Base-by-base conservation (phyloP, 441 rosid species). In the Dalechampia spathulata region DNA sequence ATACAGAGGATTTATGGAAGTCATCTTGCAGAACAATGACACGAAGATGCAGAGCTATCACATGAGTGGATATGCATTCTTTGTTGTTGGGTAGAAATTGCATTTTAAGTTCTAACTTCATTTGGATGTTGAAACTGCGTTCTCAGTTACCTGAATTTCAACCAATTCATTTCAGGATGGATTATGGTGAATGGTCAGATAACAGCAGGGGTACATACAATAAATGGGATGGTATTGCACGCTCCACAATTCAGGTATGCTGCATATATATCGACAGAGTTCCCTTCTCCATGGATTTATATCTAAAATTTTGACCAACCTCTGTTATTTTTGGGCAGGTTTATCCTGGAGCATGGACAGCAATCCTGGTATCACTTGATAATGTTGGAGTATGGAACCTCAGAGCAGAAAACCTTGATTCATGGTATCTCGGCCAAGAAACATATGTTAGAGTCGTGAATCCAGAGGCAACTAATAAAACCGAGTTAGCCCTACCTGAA, bases 351-450 rank as follows among this genome's bases (percentile, higher is more conserved):
- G 97, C 87, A 23, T 89, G 99, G 99, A 85, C 96, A 16, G 87
- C 89, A 27, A 74, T 92, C 55, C 67, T 89, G 77, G 74, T 87
- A 49, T 92, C 99, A 22, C 80, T 89, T 6, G 99, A 92, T 72
- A 92, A 85, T 59, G 96, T 90, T 61, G 97, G 99, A 62, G 83
- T 81, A 47, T 92, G 97, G 97, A 86, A 92, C 75, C 73, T 89
- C 42, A 83, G 99, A 77, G 64, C 94, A 51, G 97, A 92, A 68
- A 92, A 86, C 72, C 97, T 92, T 1, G 99, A 92, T 65, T 78
- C 85, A 6, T 85, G 99, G 96, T 89, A 89, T 69, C 96, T 92
- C n/a, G 98, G 98, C 47, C 96, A 89, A 76, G 95, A 92, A 71
- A 92, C 99, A 1, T 92, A 92, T 63, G 72, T 92, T 63, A 80